These are phyloP conservation scores for Pyrenochaeta sp. DNA, from an alignment of 2,329 filamentous ascomycete species.

Conservation along the genomic window DNA sequence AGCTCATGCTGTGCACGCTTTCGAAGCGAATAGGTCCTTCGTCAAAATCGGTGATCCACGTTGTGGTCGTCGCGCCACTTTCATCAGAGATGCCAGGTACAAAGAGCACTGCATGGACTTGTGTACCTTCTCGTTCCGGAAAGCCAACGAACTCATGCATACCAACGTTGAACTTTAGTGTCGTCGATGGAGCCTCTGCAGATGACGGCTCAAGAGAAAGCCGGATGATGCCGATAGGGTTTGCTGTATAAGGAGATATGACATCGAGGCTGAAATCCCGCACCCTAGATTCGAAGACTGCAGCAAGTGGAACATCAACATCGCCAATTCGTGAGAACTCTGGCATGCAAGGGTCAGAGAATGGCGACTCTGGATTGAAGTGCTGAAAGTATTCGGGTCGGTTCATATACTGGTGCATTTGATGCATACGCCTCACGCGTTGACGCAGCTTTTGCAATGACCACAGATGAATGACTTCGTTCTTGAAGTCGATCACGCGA, in stretches of 20 bases:
- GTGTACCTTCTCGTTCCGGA: conserved; percentile 91
- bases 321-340: conserved; percentile 93
- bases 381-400: conserved; percentile 95
- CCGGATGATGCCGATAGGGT: conserved; percentile 88
- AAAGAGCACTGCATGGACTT: conserved; percentile 97
- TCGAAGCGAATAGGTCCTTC: conserved; percentile 93
- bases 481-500: conserved; percentile 88
- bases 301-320: conserved; percentile 87
- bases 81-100: conserved; percentile 88
- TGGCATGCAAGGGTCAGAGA: conserved; percentile 88
- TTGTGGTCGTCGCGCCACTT: conserved; percentile 88
- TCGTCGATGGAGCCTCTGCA: conserved; percentile 88
- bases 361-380: conserved; percentile 90
- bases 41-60: conserved; percentile 93
- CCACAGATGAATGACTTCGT: conserved; percentile 89
- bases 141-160: conserved; percentile 97
- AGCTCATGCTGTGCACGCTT: conserved; percentile 97
- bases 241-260: conserved; percentile 88
- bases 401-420: conserved; percentile 96
- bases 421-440: conserved; percentile 89
- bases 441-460: conserved; percentile 91
- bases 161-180: conserved; percentile 96
- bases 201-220: conserved; percentile 93
- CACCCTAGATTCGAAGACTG: conserved; percentile 92
- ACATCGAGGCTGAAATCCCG: conserved; percentile 95